A percentile compares a stretch with the other conserved stretches of the same genome.
These are phyloP conservation scores for Pulchroboletus neoregius DNA, from an alignment of 1,284 basidiomycete genomes.

Conservation along the genomic window DNA sequence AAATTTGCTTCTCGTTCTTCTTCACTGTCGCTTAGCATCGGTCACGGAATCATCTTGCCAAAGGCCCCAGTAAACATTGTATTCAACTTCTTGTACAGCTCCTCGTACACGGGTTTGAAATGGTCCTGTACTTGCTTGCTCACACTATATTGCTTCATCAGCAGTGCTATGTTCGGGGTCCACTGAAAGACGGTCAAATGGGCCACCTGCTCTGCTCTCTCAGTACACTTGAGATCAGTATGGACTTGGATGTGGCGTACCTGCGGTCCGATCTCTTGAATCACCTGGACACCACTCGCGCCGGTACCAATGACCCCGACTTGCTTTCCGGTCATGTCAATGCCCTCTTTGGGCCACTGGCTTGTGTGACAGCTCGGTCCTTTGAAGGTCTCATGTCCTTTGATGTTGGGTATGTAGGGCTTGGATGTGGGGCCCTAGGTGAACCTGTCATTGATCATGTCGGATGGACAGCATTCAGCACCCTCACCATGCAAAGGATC, in stretches of 20 bases:
- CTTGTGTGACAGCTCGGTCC: conserved; percentile 10
- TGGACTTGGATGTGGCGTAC: conserved; percentile 4
- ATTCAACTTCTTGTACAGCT: conserved; percentile 6
- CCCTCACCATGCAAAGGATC: conserved; percentile 17
- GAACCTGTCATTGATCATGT: neutral
- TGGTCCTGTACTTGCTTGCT: conserved; percentile 9
- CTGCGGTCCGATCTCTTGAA: conserved; percentile 17
- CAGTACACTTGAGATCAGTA: neutral
- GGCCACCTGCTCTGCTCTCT: neutral
- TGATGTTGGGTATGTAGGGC: conserved; percentile 11
- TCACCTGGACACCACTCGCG: conserved; percentile 14
- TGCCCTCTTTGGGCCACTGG: conserved; percentile 16
- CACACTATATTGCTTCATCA: conserved; percentile 11
- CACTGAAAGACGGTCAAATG: conserved; percentile 21
- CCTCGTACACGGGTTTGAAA: conserved; percentile 17
- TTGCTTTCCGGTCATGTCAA: conserved; percentile 10
- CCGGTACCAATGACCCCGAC: conserved; percentile 17
- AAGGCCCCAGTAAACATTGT: conserved; percentile 1
- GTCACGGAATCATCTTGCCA: neutral
- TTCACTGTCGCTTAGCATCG: conserved; percentile 6
- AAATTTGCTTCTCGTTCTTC: conserved; percentile 12
- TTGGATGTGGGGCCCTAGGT: conserved; percentile 11
- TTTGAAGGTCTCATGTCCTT: conserved; percentile 13
- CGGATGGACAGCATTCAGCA: neutral
- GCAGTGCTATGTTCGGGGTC: conserved; percentile 18